Evolutionary conservation across 495 filamentous ascomycete species (phyloP), one percentile per base, ranked within the genome.

Genomic region (Cercophora samala): DNA sequence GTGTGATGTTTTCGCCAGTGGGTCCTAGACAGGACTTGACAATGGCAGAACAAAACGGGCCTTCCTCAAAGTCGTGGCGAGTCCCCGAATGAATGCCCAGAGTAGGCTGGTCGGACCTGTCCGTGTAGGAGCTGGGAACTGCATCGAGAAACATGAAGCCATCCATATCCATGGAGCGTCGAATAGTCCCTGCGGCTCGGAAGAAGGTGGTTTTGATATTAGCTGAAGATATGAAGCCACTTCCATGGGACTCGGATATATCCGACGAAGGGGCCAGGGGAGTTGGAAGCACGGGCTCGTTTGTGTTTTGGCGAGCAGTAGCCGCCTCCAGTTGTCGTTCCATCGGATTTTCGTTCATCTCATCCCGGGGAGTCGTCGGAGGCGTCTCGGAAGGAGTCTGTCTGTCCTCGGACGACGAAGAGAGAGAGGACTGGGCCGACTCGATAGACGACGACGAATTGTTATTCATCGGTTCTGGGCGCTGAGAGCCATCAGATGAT

Each of bases 81-180:
- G 37, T 8, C 17, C n/a, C n/a, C 13, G 52, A 15, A n/a, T 25
- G 3, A 15, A 68, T 64, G n/a, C 1, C 0, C 60, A 58, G 60
- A 18, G 51, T 9, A 58, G 62, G 64, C 37, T 60, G 69, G 32
- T 69, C 65, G 5, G 68, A 29, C 25, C 26, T 55, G 26, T 73
- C 61, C 0, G 60, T 32, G 21, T 70, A 76, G 2, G 78, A 66
- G 37, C 77, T 80, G 0, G 82, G 73, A 19, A 69, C 73, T 5
- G 73, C 82, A 73, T 85, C 83, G 21, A 83, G 73, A 54, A 83
- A 85, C 24, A 82, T 71, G 4, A 82, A 77, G 9, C 83, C 83
- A 54, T 85, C 82, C 11, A 82, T 75, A n/a, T 76, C 74, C 64
- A 84, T 82, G 17, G 80, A 75, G 59, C 82, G 77, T 29, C 80